phyloP scores from a whole-genome alignment of 2,329 filamentous ascomycete genomes.

The Penicillium sp. region DNA sequence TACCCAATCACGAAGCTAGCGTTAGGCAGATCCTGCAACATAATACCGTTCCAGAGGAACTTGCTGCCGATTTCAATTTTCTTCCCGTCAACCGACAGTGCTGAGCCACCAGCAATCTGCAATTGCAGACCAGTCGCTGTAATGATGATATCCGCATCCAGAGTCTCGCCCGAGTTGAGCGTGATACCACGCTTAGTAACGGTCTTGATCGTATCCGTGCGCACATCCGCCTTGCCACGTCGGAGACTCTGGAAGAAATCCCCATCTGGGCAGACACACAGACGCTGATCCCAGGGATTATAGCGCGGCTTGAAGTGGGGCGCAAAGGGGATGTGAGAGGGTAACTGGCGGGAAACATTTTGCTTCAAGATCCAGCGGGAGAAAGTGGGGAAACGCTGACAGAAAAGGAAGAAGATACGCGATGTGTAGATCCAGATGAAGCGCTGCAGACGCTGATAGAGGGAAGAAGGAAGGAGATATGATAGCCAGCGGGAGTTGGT shows the following conservation, averaged over 20 bases:
- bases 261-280: conserved; percentile 69
- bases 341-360: conserved; percentile 56
- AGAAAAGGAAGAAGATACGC: conserved; percentile 58
- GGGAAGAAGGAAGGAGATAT: conserved; percentile 44
- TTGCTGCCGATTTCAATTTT: conserved; percentile 39
- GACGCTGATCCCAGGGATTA: conserved; percentile 72
- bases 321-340: conserved; percentile 58
- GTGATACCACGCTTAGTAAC: conserved; percentile 56
- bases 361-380: conserved; percentile 55
- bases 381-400: conserved; percentile 57
- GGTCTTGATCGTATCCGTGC: conserved; percentile 58
- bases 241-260: conserved; percentile 62
- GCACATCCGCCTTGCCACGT: conserved; percentile 56
- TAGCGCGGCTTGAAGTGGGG: conserved; percentile 69
- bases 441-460: conserved; percentile 32
- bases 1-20: conserved; percentile 48
- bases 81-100: conserved; percentile 43
- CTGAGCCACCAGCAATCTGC: conserved; percentile 42
- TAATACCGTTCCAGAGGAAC: conserved; percentile 49
- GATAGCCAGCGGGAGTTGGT: conserved; percentile 20
- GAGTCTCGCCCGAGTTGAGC: conserved; percentile 48
- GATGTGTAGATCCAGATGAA: conserved; percentile 56
- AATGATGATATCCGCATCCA: conserved; percentile 49
- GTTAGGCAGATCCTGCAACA: conserved; percentile 52
- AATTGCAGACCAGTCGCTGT: conserved; percentile 51